Base-by-base conservation (phyloP, 345 rosid genomes). In the Rubroshorea leprosula region DNA sequence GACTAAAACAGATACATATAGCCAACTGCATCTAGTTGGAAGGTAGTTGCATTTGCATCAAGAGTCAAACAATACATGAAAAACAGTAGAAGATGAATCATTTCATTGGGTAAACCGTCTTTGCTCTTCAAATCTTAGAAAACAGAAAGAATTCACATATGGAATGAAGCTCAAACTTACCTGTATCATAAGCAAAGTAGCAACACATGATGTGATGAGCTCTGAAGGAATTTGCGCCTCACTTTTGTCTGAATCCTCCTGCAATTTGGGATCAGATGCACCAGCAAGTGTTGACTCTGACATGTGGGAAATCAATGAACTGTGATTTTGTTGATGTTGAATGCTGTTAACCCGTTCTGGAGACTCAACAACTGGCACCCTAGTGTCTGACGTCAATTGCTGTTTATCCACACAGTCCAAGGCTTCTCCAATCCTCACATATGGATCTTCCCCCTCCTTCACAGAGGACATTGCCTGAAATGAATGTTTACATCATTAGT, bases 141-240 rank as follows among this genome's bases (percentile, higher is more conserved):
- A 23, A 19, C 39, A 58, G 0, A 27, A 5, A n/a, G n/a, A n/a
- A n/a, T n/a, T n/a, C n/a, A n/a, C n/a, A n/a, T n/a, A 5, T 19
- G 29, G 21, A 59, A 46, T 15, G n/a, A 54, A 10, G 25, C 26
- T 41, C 43, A 20, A 13, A 24, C 56, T 74, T 76, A 85, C 99
- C 95, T 85, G 96, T 65, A 90, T 76, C 95, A 87, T 83, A 61
- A 80, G 82, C 82, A 85, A 75, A 54, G 96, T 64, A 62, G 96
- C 86, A 13, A 90, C 96, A 57, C 97, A 90, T 13, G 99, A 87
- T 23, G 87, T 70, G 65, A 90, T 80, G 14, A 90, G 83, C 64
- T 87, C 90, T 0, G 87, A 78, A 23, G 90, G 97, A 54, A 84
- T 73, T 70, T 70, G 80, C 52, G 76, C 71, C 59, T 78, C 79